phyloP scores from a whole-genome alignment of 257 asterid species.

The Petunia axillaris region DNA sequence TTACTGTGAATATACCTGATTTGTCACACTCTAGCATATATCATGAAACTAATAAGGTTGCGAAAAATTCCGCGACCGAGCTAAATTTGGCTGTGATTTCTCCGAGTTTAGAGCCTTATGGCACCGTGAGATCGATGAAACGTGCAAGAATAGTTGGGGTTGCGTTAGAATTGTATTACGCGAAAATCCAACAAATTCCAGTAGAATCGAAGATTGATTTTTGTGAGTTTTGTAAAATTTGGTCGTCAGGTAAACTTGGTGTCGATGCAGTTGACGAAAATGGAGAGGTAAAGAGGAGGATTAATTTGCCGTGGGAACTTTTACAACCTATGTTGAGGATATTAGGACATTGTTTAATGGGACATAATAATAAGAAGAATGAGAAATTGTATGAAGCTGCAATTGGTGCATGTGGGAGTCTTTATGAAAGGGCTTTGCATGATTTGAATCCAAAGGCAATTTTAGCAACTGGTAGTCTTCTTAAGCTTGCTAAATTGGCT shows the following conservation, averaged over 20 bases:
- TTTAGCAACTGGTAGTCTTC: conserved; percentile 67
- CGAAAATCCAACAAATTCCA: conserved; percentile 55
- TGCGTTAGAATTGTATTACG: conserved; percentile 62
- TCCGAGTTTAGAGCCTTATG: conserved; percentile 64
- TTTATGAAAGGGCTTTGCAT: conserved; percentile 62
- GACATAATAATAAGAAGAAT: conserved; percentile 37
- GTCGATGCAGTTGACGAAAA: not conserved
- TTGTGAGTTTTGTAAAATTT: conserved; percentile 62
- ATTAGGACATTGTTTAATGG: conserved; percentile 78
- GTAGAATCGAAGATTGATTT: conserved; percentile 71
- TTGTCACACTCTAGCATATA: conserved; percentile 71
- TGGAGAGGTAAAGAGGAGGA: conserved; percentile 41
- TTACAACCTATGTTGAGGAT: conserved; percentile 69
- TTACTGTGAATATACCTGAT: conserved; percentile 71
- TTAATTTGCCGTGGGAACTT: conserved; percentile 69
- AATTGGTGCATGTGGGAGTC: conserved; percentile 51
- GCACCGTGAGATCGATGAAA: conserved; percentile 64
- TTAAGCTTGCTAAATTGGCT: conserved; percentile 55
- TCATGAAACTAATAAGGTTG: conserved; percentile 61
- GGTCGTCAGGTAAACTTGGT: conserved; percentile 51
- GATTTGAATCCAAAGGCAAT: conserved; percentile 74
- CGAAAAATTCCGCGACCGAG: conserved; percentile 57
- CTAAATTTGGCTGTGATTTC: conserved; percentile 67
- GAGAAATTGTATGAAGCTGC: conserved; percentile 56
- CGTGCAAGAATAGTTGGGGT: conserved; percentile 76